Base-by-base conservation (phyloP, 208 protist species). In the Crithidia fasciculata region DNA sequence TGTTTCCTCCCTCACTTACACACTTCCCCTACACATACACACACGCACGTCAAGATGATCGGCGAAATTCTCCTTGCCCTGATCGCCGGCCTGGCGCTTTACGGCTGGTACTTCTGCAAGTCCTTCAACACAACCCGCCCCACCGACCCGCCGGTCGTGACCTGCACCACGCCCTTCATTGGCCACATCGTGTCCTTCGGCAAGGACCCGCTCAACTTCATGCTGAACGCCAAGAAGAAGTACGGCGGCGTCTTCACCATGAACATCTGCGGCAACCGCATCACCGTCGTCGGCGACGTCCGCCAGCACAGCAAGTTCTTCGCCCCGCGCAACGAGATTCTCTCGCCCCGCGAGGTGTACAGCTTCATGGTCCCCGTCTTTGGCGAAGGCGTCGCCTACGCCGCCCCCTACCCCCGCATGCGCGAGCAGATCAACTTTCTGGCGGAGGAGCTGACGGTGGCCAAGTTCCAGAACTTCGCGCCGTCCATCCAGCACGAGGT, bases 351-450 rank as follows among this genome's bases (percentile, higher is more conserved):
- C 19, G 91, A 95, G 85, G 91, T 95, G 52, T 95, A 95, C 83
- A 80, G 64, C 41, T 94, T 95, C 67, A 95, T 95, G 88, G 82
- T 88, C 16, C 91, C 91, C 13, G 88, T 95, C 13, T 95, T 95
- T 63, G 91, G 91, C 60, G 89, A 93, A 80, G 91, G 91, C 28
- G 89, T 95, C 44, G 89, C 87, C 66, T 95, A 95, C 81, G 88
- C 74, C 60, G 91, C 91, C 37, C 79, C 87, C 54, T 93, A 93
- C 76, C 80, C 87, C 39, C 82, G 87, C 66, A 95, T 95, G 91
- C 85, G 88, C 18, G 91, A 95, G 80, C 91, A 95, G 66, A 81
- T 95, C 54, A 94, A 94, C 80, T 94, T 95, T 66, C 84, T 95
- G 19, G 87, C 91, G 18, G 87, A 92, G 85, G 86, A 93, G 74